Conservation (phyloP, 495 filamentous ascomycete species). For the Lasiosphaeria ovina region DNA sequence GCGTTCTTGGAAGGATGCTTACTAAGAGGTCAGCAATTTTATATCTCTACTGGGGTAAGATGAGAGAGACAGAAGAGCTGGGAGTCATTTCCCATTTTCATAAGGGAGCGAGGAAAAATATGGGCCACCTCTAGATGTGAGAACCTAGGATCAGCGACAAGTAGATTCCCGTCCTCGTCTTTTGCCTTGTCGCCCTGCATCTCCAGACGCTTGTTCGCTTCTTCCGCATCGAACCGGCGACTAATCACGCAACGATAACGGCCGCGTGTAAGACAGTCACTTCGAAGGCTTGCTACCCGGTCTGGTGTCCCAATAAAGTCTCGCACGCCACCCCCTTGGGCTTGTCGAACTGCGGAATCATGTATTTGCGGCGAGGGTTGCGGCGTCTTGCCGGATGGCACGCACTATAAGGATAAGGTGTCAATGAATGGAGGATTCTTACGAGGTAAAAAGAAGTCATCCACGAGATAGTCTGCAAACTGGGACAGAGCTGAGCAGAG, state of each 20-base stretch:
- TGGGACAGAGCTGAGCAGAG: background rate
- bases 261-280: conserved; percentile 20
- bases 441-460: conserved; percentile 6
- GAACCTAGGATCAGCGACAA: background rate
- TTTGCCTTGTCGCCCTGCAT: background rate
- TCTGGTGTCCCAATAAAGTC: conserved; percentile 19
- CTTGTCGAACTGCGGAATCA: conserved; percentile 18
- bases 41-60: background rate
- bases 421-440: conserved; percentile 17
- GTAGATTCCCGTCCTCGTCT: conserved; percentile 19
- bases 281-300: conserved; percentile 11
- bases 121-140: conserved; percentile 14
- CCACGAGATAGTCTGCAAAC: conserved; percentile 1
- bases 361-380: conserved; percentile 19
- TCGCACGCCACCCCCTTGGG: conserved; percentile 11
- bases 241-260: conserved; percentile 22
- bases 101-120: conserved; percentile 16
- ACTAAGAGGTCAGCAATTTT: background rate
- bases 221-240: conserved; percentile 8
- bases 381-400: conserved; percentile 15
- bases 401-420: background rate
- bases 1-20: conserved; percentile 11
- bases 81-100: conserved; percentile 5
- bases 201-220: background rate
- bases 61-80: conserved; percentile 5